Evolutionary conservation across 116 monocot species (phyloP).

Genomic region (Papilionanthe hybrid): DNA sequence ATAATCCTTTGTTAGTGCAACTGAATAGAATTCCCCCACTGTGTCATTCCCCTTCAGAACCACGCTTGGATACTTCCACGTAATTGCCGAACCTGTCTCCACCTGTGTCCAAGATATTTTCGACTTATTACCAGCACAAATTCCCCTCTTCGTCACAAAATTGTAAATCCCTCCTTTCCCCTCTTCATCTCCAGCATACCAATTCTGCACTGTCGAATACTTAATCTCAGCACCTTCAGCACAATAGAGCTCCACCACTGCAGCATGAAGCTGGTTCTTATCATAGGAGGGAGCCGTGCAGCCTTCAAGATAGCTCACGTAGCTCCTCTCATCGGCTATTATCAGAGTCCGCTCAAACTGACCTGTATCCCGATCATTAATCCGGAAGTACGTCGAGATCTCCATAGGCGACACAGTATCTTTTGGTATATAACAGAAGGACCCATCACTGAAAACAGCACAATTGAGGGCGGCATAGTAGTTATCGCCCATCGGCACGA

Average conservation of each 20-base stretch:
- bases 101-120: conserved; percentile 99
- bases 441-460: conserved; percentile 89
- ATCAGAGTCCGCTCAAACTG: conserved; percentile 94
- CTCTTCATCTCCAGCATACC: conserved; percentile 80
- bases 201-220: conserved; percentile 95
- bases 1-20: conserved; percentile 85
- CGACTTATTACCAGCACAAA: conserved; percentile 64
- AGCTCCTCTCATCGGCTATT: conserved; percentile 74
- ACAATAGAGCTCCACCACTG: conserved; percentile 88
- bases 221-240: conserved; percentile 88
- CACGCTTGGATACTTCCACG: conserved; percentile 98
- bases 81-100: conserved; percentile 93
- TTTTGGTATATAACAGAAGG: conserved; percentile 94
- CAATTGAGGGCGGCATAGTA: conserved; percentile 95
- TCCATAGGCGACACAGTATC: conserved; percentile 94
- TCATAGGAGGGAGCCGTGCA: conserved; percentile 91
- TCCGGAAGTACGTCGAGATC: conserved; percentile 89
- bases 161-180: conserved; percentile 88
- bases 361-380: conserved; percentile 77
- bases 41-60: conserved; percentile 65
- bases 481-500: conserved; percentile 83
- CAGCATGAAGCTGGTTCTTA: conserved; percentile 90
- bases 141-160: conserved; percentile 94
- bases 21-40: conserved; percentile 94
- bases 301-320: conserved; percentile 86